Evolutionary conservation across 2,329 filamentous ascomycete genomes (phyloP).

Genomic region (Tothia fuscella): DNA sequence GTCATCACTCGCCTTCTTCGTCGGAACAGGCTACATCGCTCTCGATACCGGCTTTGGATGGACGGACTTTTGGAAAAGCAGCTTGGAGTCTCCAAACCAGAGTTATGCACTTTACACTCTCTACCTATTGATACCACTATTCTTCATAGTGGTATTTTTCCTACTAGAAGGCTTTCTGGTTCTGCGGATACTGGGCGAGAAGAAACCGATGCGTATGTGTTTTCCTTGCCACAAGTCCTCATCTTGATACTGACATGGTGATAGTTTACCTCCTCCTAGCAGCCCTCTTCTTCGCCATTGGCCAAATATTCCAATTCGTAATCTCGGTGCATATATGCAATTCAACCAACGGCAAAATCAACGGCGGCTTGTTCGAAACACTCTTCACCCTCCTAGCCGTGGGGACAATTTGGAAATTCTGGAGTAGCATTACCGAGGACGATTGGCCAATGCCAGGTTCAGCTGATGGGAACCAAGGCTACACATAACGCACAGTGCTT

Average conservation of each 20-base stretch:
- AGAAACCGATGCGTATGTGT: constrained; percentile 67
- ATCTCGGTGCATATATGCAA: constrained; percentile 84
- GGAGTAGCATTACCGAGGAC: constrained; percentile 98
- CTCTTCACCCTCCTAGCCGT: constrained; percentile 78
- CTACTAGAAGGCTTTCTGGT: constrained; percentile 74
- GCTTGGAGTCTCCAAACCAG: constrained; percentile 40
- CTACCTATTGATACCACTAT: constrained; percentile 77
- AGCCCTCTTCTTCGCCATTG: constrained; percentile 72
- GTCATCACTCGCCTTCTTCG: constrained; percentile 61
- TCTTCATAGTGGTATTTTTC: constrained; percentile 84
- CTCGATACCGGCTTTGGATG: constrained; percentile 84
- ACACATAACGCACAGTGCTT: constrained; percentile 8
- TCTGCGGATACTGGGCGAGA: constrained; percentile 73
- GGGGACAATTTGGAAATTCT: constrained; percentile 83
- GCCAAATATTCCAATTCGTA: constrained; percentile 93
- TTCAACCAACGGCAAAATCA: constrained; percentile 72
- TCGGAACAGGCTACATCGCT: constrained; percentile 90
- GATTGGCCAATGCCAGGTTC: constrained; percentile 69
- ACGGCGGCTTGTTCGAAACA: constrained; percentile 85
- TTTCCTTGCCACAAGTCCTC: constrained; percentile 13
- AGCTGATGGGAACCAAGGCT: constrained; percentile 5
- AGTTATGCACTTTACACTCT: constrained; percentile 85
- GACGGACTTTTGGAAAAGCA: constrained; percentile 61
- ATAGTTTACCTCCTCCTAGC: constrained; percentile 63
- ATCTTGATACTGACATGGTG: background rate